Percentiles rank a stretch among this genome's conserved stretches.
Conservation (phyloP, 2,329 filamentous ascomycete species). For the Xylariaceae sp. region DNA sequence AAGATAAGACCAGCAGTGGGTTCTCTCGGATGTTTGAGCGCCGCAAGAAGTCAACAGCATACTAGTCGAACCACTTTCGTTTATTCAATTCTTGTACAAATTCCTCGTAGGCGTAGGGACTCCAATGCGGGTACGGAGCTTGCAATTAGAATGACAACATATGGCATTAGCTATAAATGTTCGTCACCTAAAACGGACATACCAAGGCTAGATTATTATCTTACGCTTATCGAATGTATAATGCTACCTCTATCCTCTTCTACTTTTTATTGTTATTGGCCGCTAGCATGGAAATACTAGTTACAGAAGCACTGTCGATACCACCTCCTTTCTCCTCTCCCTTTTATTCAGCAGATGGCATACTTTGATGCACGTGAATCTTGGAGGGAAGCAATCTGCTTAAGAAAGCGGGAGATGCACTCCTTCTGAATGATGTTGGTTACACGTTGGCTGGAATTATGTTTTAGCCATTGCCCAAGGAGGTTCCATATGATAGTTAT, state of each 20-base stretch:
- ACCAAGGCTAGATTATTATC: too few relatives aligned
- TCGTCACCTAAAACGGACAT: too few relatives aligned
- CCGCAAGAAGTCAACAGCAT: slow-evolving; percentile 52
- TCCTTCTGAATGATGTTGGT: slow-evolving; percentile 6
- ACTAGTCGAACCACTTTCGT: slow-evolving; percentile 29
- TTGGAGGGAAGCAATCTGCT: too few relatives aligned
- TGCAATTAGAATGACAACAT: not conserved
- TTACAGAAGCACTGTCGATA: slow-evolving; percentile 13
- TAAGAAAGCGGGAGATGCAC: too few relatives aligned
- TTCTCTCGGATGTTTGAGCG: slow-evolving; percentile 57
- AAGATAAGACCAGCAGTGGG: slow-evolving; percentile 48
- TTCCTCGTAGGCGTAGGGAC: not conserved
- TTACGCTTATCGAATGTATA: not conserved
- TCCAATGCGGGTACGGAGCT: not conserved
- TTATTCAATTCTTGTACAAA: slow-evolving; percentile 31
- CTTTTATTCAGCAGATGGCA: slow-evolving; percentile 10
- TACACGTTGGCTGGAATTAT: slow-evolving; percentile 1
- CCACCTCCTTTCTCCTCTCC: slow-evolving; percentile 11
- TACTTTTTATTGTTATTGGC: not conserved
- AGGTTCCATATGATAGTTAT: slow-evolving; percentile 13
- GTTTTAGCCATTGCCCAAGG: not conserved
- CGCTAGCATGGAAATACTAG: not conserved
- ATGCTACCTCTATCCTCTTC: not conserved
- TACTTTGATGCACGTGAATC: too few relatives aligned
- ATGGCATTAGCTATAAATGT: too few relatives aligned